Evolutionary conservation across 164 flowering plant genomes (phyloP), one percentile per base, ranked within the genome.

Genomic region (Aristolochia contorta): DNA sequence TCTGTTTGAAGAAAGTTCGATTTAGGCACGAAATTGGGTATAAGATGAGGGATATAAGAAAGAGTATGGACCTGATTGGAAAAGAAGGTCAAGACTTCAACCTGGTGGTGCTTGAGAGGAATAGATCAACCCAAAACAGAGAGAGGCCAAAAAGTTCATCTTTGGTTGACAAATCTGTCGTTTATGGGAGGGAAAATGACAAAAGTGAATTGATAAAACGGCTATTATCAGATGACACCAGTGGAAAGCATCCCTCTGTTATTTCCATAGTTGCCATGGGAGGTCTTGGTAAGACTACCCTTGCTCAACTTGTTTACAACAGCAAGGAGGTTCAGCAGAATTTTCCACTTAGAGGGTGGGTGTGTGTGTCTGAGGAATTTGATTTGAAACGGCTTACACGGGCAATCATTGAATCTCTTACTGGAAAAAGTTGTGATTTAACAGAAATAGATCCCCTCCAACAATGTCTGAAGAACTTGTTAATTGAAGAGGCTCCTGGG

Each of bases 231-330:
- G 24, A 57, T 45, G 62, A 16, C 45, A 9, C 16, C 0, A 27
- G 45, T 19, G 47, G 30, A 13, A 6, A 10, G 10, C 18, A 16
- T n/a, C 18, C 50, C 25, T 48, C 53, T 15, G 61, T 58, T 22
- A 41, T 58, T 21, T 22, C 62, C 1, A 58, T 65, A 33, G 62
- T 65, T 2, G 67, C 62, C 8, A 57, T 57, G 47, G 67, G 49
- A 6, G 67, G 67, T 0, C 23, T 65, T 6, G 67, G 67, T 18
- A 65, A 65, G 21, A 65, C 67, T 9, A 58, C 67, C 6, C 67
- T 65, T 50, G 67, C 62, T 7, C 54, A 57, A 23, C 16, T 57
- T 48, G 57, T 57, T 4, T 58, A 65, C 19, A 57, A 65, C 10
- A 33, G 16, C 3, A 37, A 57, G 16, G 18, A 16, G 20, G 25